Conservation (phyloP, 805 yeast genomes). For the Wickerhamiella sergipiensis region DNA sequence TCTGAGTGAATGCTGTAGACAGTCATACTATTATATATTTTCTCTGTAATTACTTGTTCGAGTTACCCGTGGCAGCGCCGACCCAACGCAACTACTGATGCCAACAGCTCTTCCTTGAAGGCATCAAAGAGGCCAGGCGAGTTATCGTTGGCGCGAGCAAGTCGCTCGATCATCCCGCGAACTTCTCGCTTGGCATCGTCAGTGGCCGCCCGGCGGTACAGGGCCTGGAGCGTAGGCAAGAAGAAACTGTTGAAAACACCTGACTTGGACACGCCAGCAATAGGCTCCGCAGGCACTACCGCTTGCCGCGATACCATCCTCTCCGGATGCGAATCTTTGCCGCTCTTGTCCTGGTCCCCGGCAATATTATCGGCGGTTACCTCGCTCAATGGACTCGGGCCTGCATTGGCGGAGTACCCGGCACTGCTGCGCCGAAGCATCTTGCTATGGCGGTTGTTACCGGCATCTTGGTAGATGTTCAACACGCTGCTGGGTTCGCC, state of each 20-base stretch:
- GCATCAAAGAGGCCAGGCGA: neutral
- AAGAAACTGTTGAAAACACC: neutral
- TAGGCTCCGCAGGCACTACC: too few species aligned
- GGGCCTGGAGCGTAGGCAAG: neutral
- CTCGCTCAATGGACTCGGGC: neutral
- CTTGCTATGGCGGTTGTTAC: neutral
- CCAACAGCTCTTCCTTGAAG: neutral
- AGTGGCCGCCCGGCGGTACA: neutral
- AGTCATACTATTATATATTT: too few species aligned
- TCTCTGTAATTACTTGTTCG: neutral
- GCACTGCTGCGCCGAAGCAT: neutral
- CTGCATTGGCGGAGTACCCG: neutral
- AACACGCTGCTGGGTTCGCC: neutral
- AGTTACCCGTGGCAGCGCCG: too few species aligned
- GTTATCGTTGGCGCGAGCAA: neutral
- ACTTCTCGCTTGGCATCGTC: neutral
- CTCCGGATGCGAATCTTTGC: too few species aligned
- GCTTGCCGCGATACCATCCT: too few species aligned
- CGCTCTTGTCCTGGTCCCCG: neutral
- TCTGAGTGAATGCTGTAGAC: too few species aligned
- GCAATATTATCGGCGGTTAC: neutral
- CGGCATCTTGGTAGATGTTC: neutral
- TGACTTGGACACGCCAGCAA: too few species aligned
- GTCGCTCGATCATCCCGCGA: neutral
- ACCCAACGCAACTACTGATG: neutral